Conservation (phyloP, 2,329 filamentous ascomycete genomes). For the Venturia oleaginea region DNA sequence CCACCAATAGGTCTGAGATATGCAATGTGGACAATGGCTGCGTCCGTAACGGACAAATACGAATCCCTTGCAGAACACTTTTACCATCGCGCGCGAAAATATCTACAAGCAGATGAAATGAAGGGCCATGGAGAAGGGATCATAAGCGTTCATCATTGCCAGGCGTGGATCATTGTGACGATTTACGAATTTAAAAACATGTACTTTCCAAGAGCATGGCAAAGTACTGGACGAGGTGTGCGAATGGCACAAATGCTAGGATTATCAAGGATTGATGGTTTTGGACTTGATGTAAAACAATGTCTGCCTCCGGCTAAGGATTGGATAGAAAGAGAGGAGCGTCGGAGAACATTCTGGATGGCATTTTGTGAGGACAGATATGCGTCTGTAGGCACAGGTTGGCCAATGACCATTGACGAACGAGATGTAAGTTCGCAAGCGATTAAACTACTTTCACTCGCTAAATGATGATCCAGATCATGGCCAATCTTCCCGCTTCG, state of each 20-base stretch:
- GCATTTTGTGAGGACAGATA: conserved; percentile 85
- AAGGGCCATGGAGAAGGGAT: conserved; percentile 86
- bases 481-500: conserved; percentile 72
- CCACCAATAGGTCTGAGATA: conserved; percentile 86
- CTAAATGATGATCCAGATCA: conserved; percentile 43
- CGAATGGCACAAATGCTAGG: conserved; percentile 87
- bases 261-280: conserved; percentile 75
- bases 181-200: conserved; percentile 95
- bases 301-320: conserved; percentile 78
- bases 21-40: conserved; percentile 93
- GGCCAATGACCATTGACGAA: conserved; percentile 93
- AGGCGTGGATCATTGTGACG: conserved; percentile 71
- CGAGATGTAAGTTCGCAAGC: conserved; percentile 50
- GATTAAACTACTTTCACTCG: neutral
- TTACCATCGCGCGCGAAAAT: conserved; percentile 82
- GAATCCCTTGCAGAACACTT: conserved; percentile 73
- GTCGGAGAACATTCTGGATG: conserved; percentile 91
- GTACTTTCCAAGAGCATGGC: conserved; percentile 93
- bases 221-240: conserved; percentile 76
- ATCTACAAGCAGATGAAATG: conserved; percentile 81
- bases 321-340: conserved; percentile 89
- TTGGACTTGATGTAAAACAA: conserved; percentile 82
- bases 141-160: conserved; percentile 76
- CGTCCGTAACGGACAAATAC: conserved; percentile 75
- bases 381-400: conserved; percentile 90